Percentiles rank a stretch among this genome's conserved stretches.
Evolutionary conservation across 1,284 basidiomycete genomes (phyloP).

Genomic region (Boletus mariae): DNA sequence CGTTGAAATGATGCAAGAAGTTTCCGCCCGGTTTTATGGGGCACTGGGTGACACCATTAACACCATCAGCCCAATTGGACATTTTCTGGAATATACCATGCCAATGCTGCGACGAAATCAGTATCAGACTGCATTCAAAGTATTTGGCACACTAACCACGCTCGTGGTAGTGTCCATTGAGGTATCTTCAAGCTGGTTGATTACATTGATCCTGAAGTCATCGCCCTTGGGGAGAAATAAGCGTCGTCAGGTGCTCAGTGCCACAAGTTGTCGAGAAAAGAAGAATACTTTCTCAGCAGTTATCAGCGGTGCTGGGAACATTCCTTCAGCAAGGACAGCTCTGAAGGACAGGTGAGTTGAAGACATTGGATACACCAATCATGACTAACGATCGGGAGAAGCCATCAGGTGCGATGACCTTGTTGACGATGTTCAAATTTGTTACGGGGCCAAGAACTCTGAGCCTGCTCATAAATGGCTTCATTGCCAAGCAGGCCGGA

Average conservation of each 20-base stretch:
- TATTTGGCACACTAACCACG: constrained; percentile 18
- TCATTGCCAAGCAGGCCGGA: neutral
- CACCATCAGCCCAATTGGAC: constrained; percentile 14
- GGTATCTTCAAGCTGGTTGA: constrained; percentile 31
- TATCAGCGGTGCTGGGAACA: constrained; percentile 35
- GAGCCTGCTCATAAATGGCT: no score
- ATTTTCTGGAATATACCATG: constrained; percentile 43
- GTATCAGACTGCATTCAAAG: neutral
- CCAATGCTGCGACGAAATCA: constrained; percentile 40
- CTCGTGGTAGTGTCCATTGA: constrained; percentile 36
- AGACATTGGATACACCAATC: neutral
- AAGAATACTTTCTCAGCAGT: constrained; percentile 26
- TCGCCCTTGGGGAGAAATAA: constrained; percentile 21
- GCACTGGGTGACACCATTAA: constrained; percentile 42
- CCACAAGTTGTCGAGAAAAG: neutral
- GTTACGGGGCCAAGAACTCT: constrained; percentile 12
- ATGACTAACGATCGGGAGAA: constrained; percentile 21
- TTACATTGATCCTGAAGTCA: constrained; percentile 32
- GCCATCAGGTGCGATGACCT: constrained; percentile 25
- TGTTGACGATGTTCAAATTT: constrained; percentile 23
- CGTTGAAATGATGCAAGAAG: constrained; percentile 38
- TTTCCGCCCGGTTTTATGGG: constrained; percentile 37
- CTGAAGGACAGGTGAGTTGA: constrained; percentile 9
- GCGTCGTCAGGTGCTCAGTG: constrained; percentile 6
- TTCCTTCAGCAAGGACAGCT: constrained; percentile 20